A percentile compares a stretch with the other conserved stretches of the same genome.
Conservation (phyloP, 2,329 filamentous ascomycete species). For the Aphanocladium album region DNA sequence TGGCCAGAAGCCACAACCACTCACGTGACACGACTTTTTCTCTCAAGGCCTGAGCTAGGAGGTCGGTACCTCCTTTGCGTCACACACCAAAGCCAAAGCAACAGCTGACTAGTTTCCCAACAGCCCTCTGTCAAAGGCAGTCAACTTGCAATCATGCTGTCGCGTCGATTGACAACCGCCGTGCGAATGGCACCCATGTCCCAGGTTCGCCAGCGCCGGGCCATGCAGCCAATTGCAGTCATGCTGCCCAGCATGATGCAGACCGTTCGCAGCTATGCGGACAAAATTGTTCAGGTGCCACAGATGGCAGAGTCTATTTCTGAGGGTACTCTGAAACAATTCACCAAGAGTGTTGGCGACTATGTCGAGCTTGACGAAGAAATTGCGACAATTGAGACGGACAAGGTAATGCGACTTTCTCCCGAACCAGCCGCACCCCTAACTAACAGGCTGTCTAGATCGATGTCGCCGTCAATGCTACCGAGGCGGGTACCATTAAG, state of each 20-base stretch:
- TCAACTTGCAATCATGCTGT: constrained; percentile 32
- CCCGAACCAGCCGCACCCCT: background rate
- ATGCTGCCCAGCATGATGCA: constrained; percentile 50
- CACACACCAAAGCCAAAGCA: background rate
- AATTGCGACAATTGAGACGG: constrained; percentile 97
- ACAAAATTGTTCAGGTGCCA: constrained; percentile 86
- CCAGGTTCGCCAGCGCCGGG: constrained; percentile 25
- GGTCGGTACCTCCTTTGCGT: constrained; percentile 4
- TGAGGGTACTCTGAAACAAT: constrained; percentile 94
- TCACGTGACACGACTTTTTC: constrained; percentile 8
- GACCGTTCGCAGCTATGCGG: constrained; percentile 61
- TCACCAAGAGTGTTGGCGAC: constrained; percentile 87
- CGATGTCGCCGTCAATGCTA: constrained; percentile 93
- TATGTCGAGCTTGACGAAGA: constrained; percentile 95
- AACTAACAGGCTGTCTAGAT: constrained; percentile 53
- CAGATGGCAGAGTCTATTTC: constrained; percentile 99
- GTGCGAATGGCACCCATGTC: constrained; percentile 41
- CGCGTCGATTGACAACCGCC: constrained; percentile 38
- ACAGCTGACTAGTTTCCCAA: background rate
- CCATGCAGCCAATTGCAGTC: constrained; percentile 28
- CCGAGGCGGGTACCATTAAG: constrained; percentile 84
- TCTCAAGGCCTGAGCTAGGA: background rate
- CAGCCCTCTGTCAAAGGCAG: background rate
- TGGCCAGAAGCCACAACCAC: background rate
- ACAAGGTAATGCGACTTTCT: constrained; percentile 63